Conservation (phyloP, 2,329 filamentous ascomycete genomes). For the Aspergillus sp. region DNA sequence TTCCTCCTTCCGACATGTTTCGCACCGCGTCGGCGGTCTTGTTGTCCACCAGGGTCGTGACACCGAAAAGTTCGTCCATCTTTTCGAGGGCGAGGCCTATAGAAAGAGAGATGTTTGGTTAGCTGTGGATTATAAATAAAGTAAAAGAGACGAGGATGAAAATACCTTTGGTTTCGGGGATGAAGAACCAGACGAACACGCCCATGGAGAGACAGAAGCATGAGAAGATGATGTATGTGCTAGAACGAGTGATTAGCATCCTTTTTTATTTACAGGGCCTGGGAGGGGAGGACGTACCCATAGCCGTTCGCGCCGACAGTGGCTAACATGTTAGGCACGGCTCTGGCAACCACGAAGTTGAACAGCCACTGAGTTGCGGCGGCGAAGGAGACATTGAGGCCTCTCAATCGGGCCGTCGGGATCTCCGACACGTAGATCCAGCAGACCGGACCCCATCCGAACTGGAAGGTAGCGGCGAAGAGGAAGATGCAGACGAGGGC, state of each 20-base stretch:
- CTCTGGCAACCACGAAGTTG: slow-evolving; percentile 70
- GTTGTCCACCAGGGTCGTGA: slow-evolving; percentile 47
- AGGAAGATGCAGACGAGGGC: slow-evolving; percentile 71
- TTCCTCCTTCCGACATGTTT: background rate
- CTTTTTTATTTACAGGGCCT: too few species aligned
- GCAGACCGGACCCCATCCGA: slow-evolving; percentile 69
- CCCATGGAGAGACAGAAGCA: slow-evolving; percentile 66
- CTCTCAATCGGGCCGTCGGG: slow-evolving; percentile 64
- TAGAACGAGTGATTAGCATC: slow-evolving; percentile 33
- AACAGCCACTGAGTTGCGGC: slow-evolving; percentile 72
- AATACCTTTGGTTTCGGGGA: slow-evolving; percentile 71
- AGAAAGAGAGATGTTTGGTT: background rate
- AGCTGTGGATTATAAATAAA: background rate
- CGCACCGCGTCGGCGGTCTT: slow-evolving; percentile 23
- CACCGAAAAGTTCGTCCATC: slow-evolving; percentile 67
- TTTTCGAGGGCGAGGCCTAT: slow-evolving; percentile 56
- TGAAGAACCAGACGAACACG: slow-evolving; percentile 64
- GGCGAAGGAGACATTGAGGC: slow-evolving; percentile 66
- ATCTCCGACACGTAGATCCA: slow-evolving; percentile 75
- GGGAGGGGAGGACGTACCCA: slow-evolving; percentile 36
- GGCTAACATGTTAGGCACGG: slow-evolving; percentile 66
- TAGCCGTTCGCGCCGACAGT: slow-evolving; percentile 52
- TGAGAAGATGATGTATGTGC: slow-evolving; percentile 69
- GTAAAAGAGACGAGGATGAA: background rate
- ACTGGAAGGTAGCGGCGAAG: slow-evolving; percentile 69